Evolutionary conservation across 108 stramenopile genomes (phyloP).

Genomic region (Fistulifera pelliculosa): DNA sequence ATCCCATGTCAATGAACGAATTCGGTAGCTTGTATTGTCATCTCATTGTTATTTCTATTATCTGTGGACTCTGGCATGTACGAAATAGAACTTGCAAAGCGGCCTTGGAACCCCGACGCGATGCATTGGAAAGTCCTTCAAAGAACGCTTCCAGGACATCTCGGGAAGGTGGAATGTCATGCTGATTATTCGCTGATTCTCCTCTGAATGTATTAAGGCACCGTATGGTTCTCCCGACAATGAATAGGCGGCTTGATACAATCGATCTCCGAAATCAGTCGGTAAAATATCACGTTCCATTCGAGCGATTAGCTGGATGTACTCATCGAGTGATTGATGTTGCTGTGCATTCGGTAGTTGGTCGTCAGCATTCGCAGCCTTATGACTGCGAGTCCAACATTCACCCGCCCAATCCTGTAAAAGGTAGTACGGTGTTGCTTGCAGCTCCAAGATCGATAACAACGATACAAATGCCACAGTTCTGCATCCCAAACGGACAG

Average conservation of each 20-base stretch:
- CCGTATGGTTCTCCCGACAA: constrained; percentile 1
- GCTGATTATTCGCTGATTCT: too few relatives aligned
- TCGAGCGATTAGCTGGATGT: constrained; percentile 13
- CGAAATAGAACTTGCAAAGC: constrained; percentile 24
- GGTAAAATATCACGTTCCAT: constrained; percentile 31
- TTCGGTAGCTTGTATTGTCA: constrained; percentile 20
- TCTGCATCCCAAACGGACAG: constrained; percentile 54
- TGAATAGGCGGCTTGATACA: constrained; percentile 30
- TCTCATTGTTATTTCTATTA: neutral
- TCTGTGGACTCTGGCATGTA: neutral
- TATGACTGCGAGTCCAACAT: neutral
- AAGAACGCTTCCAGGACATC: constrained; percentile 35
- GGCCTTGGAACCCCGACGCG: constrained; percentile 22
- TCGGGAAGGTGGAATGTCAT: constrained; percentile 5
- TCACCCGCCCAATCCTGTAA: constrained; percentile 20
- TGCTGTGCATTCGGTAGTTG: too few relatives aligned
- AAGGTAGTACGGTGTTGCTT: constrained; percentile 8
- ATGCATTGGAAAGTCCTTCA: constrained; percentile 28
- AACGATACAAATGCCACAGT: constrained; percentile 28
- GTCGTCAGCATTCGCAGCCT: neutral
- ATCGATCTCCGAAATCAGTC: constrained; percentile 21
- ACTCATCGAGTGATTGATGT: too few relatives aligned
- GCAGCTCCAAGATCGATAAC: constrained; percentile 8
- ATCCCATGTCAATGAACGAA: constrained; percentile 24
- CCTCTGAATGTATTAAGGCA: constrained; percentile 12